Base-by-base conservation (phyloP, 495 filamentous ascomycete genomes). In the Aspergillus asperescens region DNA sequence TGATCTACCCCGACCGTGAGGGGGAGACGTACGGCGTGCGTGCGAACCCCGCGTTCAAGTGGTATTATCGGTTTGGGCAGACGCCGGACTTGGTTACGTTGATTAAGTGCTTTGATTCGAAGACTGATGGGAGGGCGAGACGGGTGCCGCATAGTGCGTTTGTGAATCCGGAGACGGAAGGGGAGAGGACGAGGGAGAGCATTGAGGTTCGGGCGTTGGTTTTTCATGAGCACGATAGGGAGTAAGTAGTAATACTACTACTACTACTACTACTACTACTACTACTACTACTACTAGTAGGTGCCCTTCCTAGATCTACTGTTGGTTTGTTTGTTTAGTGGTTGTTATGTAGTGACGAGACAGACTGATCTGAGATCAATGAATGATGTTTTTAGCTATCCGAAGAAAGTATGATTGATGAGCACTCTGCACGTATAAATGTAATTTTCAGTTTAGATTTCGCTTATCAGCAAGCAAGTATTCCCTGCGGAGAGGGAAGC, bases 51-150 rank as follows among this genome's bases (percentile, higher is more conserved):
- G 47, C 56, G 7, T 72, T 78, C 50, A 71, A 71, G 52, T 82
- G 78, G 79, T 72, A 75, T 50, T 81, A 78, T 57, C 67, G 79
- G 6, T 68, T 68, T 20, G 64, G 62, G 10, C 76, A 85, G 60
- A 72, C 73, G 18, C 80, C 84, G 5, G 69, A 80, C 42, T 69
- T 86, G 69, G 81, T 84, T 9, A 70, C 80, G 22, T 56, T 88
- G 43, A 85, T 88, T 65, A 87, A 87, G 68, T 87, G 84, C 59
- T 87, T 83, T 68, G 83, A 87, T 66, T 79, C 76, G 6, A 81
- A 84, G 76, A 62, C 73, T 20, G 78, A 78, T 65, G 76, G 77
- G 2, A 55, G 77, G 19, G 75, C 74, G 22, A 67, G 76, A 6
- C 57, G 78, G 1, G 75, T 80, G 43, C 84, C 83, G 42, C 85